A percentile compares a stretch with the other conserved stretches of the same genome.
Conservation (phyloP, 164 flowering plant species). For the Annona squamosa region DNA sequence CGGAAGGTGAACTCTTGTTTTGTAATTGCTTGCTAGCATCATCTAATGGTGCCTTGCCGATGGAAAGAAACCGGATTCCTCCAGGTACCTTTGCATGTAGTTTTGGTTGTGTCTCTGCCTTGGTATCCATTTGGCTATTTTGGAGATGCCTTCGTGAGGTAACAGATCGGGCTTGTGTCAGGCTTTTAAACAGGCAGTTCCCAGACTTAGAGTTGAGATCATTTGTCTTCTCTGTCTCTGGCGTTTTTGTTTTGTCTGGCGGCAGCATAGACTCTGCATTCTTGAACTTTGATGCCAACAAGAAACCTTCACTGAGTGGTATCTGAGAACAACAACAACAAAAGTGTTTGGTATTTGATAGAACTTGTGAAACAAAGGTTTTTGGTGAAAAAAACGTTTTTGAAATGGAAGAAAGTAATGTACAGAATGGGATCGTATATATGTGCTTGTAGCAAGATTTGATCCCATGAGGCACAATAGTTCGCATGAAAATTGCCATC, state of each 20-base stretch:
- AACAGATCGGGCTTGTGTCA: conserved; percentile 4
- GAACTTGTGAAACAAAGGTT: too few species aligned
- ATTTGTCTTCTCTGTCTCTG: conserved; percentile 13
- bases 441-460: too few species aligned
- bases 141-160: conserved; percentile 13
- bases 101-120: conserved; percentile 13
- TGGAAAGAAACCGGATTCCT: conserved; percentile 42
- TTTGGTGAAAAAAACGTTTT: too few species aligned
- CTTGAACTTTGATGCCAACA: conserved; percentile 17
- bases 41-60: conserved; percentile 20
- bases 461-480: too few species aligned
- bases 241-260: conserved; percentile 13
- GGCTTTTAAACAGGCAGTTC: conserved; percentile 6
- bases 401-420: too few species aligned
- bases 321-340: conserved; percentile 16
- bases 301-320: conserved; percentile 21
- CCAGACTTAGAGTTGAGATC: conserved; percentile 8
- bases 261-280: conserved; percentile 19
- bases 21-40: conserved; percentile 14
- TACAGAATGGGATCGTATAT: too few species aligned
- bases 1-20: conserved; percentile 2
- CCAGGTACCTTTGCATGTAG: conserved; percentile 34
- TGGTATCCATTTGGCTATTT: conserved; percentile 16
- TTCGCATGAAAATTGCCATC: too few species aligned
- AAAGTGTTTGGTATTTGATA: too few species aligned